Base-by-base conservation (phyloP, 345 rosid genomes). In the Clarkia xantiana region DNA sequence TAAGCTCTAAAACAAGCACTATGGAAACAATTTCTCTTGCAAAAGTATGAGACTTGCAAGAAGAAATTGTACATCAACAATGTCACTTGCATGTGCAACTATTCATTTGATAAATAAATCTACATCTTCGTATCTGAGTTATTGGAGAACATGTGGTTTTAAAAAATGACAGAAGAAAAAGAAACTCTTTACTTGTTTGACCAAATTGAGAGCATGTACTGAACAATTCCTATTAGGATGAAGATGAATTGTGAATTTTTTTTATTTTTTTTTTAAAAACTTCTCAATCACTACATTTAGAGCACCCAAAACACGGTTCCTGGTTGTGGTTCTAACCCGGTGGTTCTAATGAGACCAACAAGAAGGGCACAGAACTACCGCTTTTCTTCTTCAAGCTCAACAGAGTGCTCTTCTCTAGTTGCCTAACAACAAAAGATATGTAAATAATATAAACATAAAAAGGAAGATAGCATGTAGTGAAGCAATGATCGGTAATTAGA, bases 281-380 rank as follows among this genome's bases (percentile, higher is more conserved):
- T 20, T 10, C 22, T 14, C n/a, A 41, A 12, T 42, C 7, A 29
- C 41, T 66, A 81, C 89, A 84, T 78, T 81, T 2, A 81, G 63
- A 19, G 85, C 81, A 53, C 85, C 82, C 46, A 81, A 81, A 18
- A 81, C 81, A 62, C 82, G 78, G 53, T 78, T 81, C 6, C 90
- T 86, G 29, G 90, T 78, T n/a, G n/a, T n/a, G n/a, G n/a, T n/a
- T n/a, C n/a, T n/a, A n/a, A n/a, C n/a, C n/a, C n/a, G 25, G 90
- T 78, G 9, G 90, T 81, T 57, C 67, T 71, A 59, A 76, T n/a
- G 34, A 81, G 71, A 6, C 90, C 90, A 34, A 81, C 90, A 74
- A 81, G 90, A 41, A 78, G 81, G 62, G 86, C 86, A 44, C 81
- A 81, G 69, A 81, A 81, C 18, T 85, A 86, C 77, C 90, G 69